phyloP scores from a whole-genome alignment of 225 moss, liverwort and hornwort species.

The Lunularia cruciata region DNA sequence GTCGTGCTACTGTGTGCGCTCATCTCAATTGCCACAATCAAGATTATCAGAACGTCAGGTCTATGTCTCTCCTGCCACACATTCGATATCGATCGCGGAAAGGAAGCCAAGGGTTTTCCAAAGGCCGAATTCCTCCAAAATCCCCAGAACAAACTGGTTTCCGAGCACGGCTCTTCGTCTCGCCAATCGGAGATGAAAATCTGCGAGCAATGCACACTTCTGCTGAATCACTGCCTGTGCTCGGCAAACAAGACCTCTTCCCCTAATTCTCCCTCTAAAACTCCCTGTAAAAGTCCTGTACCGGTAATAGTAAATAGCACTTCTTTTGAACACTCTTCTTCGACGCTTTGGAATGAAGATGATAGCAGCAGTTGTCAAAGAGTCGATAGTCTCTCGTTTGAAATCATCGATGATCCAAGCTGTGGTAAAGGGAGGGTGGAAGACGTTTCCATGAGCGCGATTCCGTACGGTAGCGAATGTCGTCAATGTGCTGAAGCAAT shows the following conservation, averaged over 20 bases:
- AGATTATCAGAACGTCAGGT: slow-evolving; percentile 29
- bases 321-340: neutral
- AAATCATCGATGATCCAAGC: slow-evolving; percentile 14
- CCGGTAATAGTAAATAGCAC: neutral
- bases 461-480: neutral
- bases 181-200: neutral
- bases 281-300: no score
- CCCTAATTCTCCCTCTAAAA: neutral
- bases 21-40: slow-evolving; percentile 27
- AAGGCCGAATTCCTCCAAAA: slow-evolving; percentile 6
- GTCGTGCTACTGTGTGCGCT: slow-evolving; percentile 35
- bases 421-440: neutral
- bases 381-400: neutral
- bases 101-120: neutral
- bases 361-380: slow-evolving; percentile 10
- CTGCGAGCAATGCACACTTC: slow-evolving; percentile 13
- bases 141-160: neutral
- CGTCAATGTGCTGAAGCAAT: neutral
- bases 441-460: neutral
- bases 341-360: neutral
- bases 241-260: neutral
- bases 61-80: slow-evolving; percentile 1
- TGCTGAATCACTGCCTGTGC: neutral
- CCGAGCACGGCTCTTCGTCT: no score
- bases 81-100: neutral